Conservation (phyloP, 257 asterid genomes). For the Marsdenia floribunda region DNA sequence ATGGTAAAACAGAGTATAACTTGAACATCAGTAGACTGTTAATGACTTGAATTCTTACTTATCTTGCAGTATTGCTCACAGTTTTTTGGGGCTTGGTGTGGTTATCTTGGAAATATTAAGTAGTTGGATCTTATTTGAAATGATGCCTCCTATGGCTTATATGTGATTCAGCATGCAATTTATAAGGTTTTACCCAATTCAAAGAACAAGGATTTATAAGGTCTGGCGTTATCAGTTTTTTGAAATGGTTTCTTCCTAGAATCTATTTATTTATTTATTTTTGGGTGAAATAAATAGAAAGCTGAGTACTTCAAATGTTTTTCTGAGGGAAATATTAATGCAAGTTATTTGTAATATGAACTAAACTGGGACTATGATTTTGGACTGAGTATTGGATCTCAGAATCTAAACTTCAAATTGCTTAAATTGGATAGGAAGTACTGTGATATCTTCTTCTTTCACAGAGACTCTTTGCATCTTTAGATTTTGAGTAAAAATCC, state of each 20-base stretch:
- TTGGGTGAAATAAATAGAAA: neutral
- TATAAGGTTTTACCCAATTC: too few species aligned
- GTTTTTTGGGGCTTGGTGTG: too few species aligned
- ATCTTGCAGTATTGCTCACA: too few species aligned
- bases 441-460: neutral
- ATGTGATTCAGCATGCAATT: too few species aligned
- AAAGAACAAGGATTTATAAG: too few species aligned
- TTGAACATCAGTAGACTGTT: too few species aligned
- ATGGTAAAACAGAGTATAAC: too few species aligned
- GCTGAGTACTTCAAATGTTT: neutral
- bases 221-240: neutral
- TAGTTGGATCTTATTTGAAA: too few species aligned
- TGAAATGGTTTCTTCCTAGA: neutral
- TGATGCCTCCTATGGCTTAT: too few species aligned
- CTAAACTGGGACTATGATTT: neutral
- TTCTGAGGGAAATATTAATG: neutral
- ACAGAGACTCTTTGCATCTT: conserved; percentile 2
- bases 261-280: neutral
- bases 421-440: neutral
- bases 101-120: too few species aligned
- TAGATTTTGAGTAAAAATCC: neutral
- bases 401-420: neutral
- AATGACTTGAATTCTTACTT: too few species aligned
- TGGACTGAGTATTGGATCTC: neutral
- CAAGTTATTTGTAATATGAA: neutral